These are phyloP conservation scores for Globisporangium orthogonon DNA, from an alignment of 352 stramenopile genomes.

Conservation along the genomic window DNA sequence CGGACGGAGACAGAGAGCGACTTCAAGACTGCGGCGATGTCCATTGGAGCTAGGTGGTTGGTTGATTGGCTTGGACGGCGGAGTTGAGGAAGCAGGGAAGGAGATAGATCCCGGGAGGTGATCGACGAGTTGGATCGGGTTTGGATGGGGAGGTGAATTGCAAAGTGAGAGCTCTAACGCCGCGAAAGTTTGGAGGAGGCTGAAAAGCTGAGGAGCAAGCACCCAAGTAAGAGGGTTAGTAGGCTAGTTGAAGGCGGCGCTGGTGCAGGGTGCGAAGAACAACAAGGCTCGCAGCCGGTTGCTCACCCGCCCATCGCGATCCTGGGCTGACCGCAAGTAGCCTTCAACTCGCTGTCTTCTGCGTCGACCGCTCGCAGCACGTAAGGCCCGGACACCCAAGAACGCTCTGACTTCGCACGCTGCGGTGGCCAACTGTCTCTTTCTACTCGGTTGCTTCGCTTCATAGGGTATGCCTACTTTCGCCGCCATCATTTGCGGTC, in stretches of 20 bases:
- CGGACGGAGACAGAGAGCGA: neutral
- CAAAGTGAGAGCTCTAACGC: slow-evolving; percentile 3
- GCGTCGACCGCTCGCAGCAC: neutral
- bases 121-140: neutral
- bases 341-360: neutral
- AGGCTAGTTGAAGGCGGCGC: too few species aligned
- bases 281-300: neutral
- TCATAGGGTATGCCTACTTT: neutral
- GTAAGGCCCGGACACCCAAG: neutral
- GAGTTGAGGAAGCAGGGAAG: neutral
- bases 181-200: neutral
- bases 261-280: neutral
- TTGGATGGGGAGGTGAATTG: slow-evolving; percentile 1
- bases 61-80: neutral
- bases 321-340: neutral
- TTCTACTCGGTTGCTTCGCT: neutral
- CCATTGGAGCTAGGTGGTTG: neutral
- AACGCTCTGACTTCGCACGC: neutral
- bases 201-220: neutral
- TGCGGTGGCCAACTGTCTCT: neutral
- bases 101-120: neutral
- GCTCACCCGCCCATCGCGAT: neutral
- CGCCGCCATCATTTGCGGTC: too few species aligned
- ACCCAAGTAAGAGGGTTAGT: neutral
- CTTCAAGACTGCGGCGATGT: slow-evolving; percentile 6